Conservation (phyloP, 1,284 basidiomycete genomes). For the Mycosarcoma mackinlayi region DNA sequence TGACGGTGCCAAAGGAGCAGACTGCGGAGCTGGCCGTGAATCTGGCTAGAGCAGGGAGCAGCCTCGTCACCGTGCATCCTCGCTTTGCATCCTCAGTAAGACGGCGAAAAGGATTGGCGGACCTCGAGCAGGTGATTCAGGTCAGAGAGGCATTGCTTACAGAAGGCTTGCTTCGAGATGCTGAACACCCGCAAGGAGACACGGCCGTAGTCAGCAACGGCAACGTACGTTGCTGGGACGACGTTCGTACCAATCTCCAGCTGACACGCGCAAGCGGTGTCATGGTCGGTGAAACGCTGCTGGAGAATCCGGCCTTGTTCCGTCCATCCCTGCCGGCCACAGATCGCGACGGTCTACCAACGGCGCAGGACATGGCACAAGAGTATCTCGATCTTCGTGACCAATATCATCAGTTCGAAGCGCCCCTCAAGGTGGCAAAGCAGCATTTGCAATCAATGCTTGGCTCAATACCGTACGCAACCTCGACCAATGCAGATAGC, state of each 20-base stretch:
- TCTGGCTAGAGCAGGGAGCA: conserved; percentile 75
- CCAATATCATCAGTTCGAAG: conserved; percentile 14
- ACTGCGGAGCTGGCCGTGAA: conserved; percentile 74
- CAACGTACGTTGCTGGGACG: conserved; percentile 75
- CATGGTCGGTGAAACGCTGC: conserved; percentile 80
- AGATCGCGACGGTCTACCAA: not conserved
- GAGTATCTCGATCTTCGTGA: conserved; percentile 33
- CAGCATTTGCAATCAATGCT: conserved; percentile 42
- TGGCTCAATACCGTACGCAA: conserved; percentile 18
- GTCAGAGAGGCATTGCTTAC: conserved; percentile 70
- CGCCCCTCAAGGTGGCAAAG: conserved; percentile 32
- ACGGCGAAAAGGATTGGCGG: conserved; percentile 77
- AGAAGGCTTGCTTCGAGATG: conserved; percentile 59
- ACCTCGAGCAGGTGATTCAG: conserved; percentile 74
- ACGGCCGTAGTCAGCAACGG: conserved; percentile 80
- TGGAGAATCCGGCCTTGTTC: conserved; percentile 73
- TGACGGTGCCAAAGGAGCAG: conserved; percentile 70
- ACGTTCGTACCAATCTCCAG: conserved; percentile 73
- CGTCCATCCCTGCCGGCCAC: conserved; percentile 5
- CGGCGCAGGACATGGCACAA: conserved; percentile 14
- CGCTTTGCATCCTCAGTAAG: conserved; percentile 77
- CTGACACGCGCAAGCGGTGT: conserved; percentile 77
- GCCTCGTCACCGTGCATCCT: conserved; percentile 78
- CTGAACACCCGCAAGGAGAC: conserved; percentile 55
- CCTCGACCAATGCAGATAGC: not conserved